Conservation (phyloP, 805 yeast species). For the Kluyveromyces nonfermentans region DNA sequence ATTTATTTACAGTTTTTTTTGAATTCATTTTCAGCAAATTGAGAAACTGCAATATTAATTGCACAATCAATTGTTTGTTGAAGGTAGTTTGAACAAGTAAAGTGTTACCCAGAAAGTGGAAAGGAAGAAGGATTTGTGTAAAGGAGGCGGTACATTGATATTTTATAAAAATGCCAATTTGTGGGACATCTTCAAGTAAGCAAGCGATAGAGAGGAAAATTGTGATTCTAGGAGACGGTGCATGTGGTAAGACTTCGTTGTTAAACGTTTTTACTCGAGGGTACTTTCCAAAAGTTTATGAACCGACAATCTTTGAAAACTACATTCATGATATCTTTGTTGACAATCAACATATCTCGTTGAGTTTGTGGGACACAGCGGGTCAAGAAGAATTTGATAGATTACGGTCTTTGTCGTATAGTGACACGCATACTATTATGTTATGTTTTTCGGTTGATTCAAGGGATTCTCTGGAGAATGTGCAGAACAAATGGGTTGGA, state of each 20-base stretch:
- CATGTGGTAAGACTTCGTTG: constrained; percentile 94
- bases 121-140: no score
- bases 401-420: constrained; percentile 81
- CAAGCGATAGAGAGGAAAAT: constrained; percentile 73
- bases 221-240: constrained; percentile 95
- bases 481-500: constrained; percentile 92
- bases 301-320: constrained; percentile 95
- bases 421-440: constrained; percentile 96
- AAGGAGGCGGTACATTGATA: no score
- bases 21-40: background rate
- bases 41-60: no score
- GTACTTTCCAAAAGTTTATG: constrained; percentile 95
- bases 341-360: constrained; percentile 85
- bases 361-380: constrained; percentile 97
- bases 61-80: no score
- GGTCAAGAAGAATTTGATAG: constrained; percentile 98
- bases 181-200: constrained; percentile 23
- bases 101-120: no score
- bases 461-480: constrained; percentile 88
- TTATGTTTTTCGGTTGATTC: constrained; percentile 93
- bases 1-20: no score
- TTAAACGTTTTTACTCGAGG: constrained; percentile 94
- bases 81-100: no score
- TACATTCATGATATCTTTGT: constrained; percentile 95
- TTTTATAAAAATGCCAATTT: constrained; percentile 36